A percentile compares a stretch with the other conserved stretches of the same genome.
phyloP scores from a whole-genome alignment of 2,329 filamentous ascomycete genomes.

The Nigrograna mackinnonii region DNA sequence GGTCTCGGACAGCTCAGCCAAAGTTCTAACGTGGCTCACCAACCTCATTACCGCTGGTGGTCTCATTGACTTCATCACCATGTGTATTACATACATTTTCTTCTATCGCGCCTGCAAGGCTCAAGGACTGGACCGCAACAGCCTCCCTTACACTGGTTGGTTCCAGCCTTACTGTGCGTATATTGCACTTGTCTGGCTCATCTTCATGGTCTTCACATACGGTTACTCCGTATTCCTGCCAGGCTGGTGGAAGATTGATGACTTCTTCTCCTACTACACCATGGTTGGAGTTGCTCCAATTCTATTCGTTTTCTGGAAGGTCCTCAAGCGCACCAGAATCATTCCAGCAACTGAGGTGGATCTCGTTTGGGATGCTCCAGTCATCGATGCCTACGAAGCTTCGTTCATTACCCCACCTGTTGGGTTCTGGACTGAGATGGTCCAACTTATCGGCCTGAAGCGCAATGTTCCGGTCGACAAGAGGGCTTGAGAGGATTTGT shows the following conservation, averaged over 20 bases:
- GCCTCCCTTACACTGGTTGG: constrained; percentile 51
- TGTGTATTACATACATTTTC: constrained; percentile 61
- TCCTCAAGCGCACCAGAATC: constrained; percentile 62
- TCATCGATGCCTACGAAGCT: constrained; percentile 43
- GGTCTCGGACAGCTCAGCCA: constrained; percentile 65
- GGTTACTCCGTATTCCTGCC: constrained; percentile 43
- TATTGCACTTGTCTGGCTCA: constrained; percentile 51
- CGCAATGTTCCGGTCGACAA: constrained; percentile 3
- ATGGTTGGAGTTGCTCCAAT: constrained; percentile 54
- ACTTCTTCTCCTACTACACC: constrained; percentile 44
- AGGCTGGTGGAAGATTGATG: not conserved
- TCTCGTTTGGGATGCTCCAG: constrained; percentile 45
- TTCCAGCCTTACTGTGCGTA: constrained; percentile 58
- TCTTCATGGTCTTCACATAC: constrained; percentile 56
- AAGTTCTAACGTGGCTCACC: constrained; percentile 74
- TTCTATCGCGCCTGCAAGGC: constrained; percentile 57
- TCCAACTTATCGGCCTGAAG: constrained; percentile 31
- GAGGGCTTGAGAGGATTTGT: no score
- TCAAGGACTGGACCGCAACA: constrained; percentile 54
- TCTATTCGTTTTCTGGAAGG: constrained; percentile 65
- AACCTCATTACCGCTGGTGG: constrained; percentile 74
- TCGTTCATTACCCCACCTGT: constrained; percentile 46
- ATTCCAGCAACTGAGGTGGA: constrained; percentile 56
- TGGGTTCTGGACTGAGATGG: constrained; percentile 41
- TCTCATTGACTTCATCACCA: constrained; percentile 50